Evolutionary conservation across 192 early-diverging fungal species (phyloP), one percentile per base, ranked within the genome.

Genomic region (Umbelopsis vinacea): DNA sequence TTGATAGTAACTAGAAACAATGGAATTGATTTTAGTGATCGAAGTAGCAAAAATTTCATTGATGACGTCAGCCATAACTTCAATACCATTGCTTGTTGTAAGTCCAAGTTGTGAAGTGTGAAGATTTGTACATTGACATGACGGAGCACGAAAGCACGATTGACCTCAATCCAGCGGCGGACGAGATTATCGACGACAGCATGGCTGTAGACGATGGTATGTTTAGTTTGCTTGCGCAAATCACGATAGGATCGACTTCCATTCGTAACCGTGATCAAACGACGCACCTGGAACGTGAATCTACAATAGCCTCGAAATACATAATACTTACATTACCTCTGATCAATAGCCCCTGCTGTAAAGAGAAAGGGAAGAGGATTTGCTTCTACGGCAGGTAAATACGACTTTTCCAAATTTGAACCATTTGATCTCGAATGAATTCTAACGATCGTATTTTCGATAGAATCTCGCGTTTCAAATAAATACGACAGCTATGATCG

Each of bases 101-200:
- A 21, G n/a, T 50, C 4, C 48, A 6, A 17, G n/a, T 50, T 50
- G 15, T 19, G 17, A 21, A n/a, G 48, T 50, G 48, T 6, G 15
- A 21, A 50, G 48, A 50, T 50, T 43, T 50, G 15, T 19, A 50
- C n/a, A 17, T 50, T 50, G 48, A 17, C 48, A 63, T 63, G 57
- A 63, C 57, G 57, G 57, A 63, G 57, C 57, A 63, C 33, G 57
- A 63, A 63, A 63, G 57, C 57, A 63, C 57, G 17, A 63, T 63
- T 17, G 57, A 63, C n/a, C 57, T 63, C 33, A 63, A 63, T 37
- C 57, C 57, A 29, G 57, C 57, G 57, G 57, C 57, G 33, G 57
- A 63, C 26, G 57, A 63, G 57, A 63, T 63, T 19, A 63, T 63
- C 35, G 57, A 63, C 33, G 57, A 63, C 57, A 63, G 8, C 11